phyloP scores from a whole-genome alignment of 345 rosid genomes.

The Citrus inodora region DNA sequence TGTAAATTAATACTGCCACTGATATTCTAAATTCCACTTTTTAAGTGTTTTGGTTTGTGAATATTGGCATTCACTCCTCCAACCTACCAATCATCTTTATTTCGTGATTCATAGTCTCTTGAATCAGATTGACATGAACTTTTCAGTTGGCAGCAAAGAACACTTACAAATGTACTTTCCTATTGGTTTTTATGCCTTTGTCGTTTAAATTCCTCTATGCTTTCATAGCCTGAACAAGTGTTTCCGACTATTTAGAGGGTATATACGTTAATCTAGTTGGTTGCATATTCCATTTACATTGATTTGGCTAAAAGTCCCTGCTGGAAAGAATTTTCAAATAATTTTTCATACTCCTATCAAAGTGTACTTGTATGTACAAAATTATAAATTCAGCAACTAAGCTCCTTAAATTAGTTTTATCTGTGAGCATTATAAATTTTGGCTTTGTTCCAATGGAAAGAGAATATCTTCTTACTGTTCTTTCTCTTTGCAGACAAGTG shows the following conservation, averaged over 20 bases:
- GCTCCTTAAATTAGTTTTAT: neutral
- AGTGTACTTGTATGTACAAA: neutral
- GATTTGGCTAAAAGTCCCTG: neutral
- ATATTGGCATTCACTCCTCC: too few relatives aligned
- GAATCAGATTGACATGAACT: neutral
- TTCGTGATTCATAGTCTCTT: neutral
- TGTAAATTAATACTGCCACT: neutral
- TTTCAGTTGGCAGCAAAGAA: neutral
- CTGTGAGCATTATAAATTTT: neutral
- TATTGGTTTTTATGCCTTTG: neutral
- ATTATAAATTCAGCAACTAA: neutral
- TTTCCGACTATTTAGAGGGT: neutral
- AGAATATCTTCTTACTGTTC: neutral
- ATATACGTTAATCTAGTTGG: neutral
- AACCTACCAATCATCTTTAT: neutral
- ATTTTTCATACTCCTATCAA: neutral
- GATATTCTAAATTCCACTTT: neutral
- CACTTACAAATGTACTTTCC: neutral
- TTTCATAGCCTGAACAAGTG: neutral
- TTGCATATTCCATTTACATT: neutral
- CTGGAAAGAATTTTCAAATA: slow-evolving; percentile 1
- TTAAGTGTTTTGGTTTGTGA: neutral
- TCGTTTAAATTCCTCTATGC: neutral
- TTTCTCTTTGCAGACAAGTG: slow-evolving; percentile 35
- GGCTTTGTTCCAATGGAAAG: neutral